Evolutionary conservation across 1,284 basidiomycete species (phyloP), one percentile per base, ranked within the genome.

Genomic region (Leccinum fallax): DNA sequence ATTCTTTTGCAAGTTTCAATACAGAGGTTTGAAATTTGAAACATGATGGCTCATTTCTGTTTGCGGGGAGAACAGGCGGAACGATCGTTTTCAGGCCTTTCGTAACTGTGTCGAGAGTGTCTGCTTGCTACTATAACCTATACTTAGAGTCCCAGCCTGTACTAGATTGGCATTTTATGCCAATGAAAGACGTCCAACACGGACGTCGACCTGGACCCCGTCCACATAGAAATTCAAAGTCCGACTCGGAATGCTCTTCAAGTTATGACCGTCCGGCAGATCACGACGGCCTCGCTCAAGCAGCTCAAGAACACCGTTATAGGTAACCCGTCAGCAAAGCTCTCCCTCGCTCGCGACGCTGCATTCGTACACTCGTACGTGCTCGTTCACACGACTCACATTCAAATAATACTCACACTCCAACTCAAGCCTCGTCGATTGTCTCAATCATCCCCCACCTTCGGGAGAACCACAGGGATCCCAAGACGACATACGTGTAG

Each of bases 291-390:
- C 0, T 71, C 76, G 5, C 81, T 92, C 65, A 90, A 89, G 73
- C 78, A 79, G 61, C 79, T 85, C 61, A 92, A 91, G 76, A 92
- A 92, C 72, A 71, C 79, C 2, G 85, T 91, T 60, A 91, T 92
- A 43, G 90, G 90, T 3, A 92, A 90, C 64, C 88, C 88, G 0
- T 83, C 83, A 0, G 87, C 87, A 2, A 92, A 92, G 72, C 70
- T 80, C 2, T 72, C 80, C 8, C 75, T 89, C 3, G 82, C 85
- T 0, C 73, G 79, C 49, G 86, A 90, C 64, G 76, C 80, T 15
- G 72, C 68, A 9, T 85, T 87, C 69, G 76, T 90, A 15, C 77
- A 79, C 67, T 78, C 75, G 87, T 88, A 63, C 67, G 83, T 78
- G 9, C 30, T 15, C 58, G 16, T 43, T 43, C 26, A 6, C 1